A percentile compares a stretch with the other conserved stretches of the same genome.
Conservation (phyloP, 305 asterid genomes). For the Fraxinus greggii region DNA sequence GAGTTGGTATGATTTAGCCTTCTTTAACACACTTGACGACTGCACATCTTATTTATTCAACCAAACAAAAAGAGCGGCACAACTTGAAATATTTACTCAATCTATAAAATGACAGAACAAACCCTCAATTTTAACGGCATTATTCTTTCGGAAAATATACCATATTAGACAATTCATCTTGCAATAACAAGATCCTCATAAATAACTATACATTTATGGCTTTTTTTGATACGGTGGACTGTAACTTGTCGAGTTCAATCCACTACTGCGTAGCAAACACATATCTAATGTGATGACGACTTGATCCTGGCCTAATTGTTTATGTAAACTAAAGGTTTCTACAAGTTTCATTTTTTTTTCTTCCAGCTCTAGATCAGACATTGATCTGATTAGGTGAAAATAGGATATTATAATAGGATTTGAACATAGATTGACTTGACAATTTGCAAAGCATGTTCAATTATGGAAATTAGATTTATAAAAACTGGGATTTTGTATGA, state of each 20-base stretch:
- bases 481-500: not conserved
- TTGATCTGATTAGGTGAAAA: conserved; percentile 22
- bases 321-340: not conserved
- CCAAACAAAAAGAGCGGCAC: not conserved
- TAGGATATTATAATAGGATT: not conserved
- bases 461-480: not conserved
- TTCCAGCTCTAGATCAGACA: conserved; percentile 9
- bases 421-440: not conserved
- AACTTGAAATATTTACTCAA: not conserved
- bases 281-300: not conserved
- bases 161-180: not conserved
- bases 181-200: not conserved
- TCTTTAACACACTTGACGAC: not conserved
- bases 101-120: not conserved
- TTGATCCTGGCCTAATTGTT: not conserved
- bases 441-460: not conserved
- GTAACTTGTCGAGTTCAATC: not conserved
- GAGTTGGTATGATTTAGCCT: conserved; percentile 10
- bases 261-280: not conserved
- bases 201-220: not conserved
- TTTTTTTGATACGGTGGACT: not conserved
- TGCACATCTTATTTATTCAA: not conserved
- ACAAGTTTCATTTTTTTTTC: not conserved
- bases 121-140: not conserved
- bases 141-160: not conserved